Percentiles rank a stretch among this genome's conserved stretches.
Evolutionary conservation across 768 basidiomycete genomes (phyloP).

Genomic region (Wakefieldia striispora): DNA sequence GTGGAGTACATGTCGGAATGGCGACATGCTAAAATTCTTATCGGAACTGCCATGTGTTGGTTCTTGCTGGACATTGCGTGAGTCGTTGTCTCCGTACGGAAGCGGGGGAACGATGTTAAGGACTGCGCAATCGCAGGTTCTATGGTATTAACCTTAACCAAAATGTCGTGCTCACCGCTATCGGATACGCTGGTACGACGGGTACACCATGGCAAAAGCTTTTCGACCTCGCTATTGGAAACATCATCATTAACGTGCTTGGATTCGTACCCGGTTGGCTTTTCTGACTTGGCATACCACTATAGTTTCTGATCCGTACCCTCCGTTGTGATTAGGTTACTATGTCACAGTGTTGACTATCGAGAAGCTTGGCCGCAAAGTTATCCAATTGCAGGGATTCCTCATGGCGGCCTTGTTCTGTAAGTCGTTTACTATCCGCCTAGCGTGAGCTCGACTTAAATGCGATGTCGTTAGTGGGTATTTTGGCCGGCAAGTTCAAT

Average conservation of each 20-base stretch:
- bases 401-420: conserved; percentile 65
- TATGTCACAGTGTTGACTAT: conserved; percentile 67
- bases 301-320: not conserved
- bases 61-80: conserved; percentile 75
- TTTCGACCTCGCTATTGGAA: conserved; percentile 65
- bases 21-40: conserved; percentile 62
- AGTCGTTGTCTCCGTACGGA: not conserved
- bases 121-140: conserved; percentile 41
- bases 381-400: conserved; percentile 77
- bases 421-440: conserved; percentile 26
- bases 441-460: not conserved
- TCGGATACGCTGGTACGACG: conserved; percentile 59
- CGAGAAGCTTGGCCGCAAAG: conserved; percentile 71
- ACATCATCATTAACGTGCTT: conserved; percentile 68
- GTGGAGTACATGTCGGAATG: conserved; percentile 67
- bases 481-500: conserved; percentile 66
- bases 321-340: conserved; percentile 46
- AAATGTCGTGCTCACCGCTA: conserved; percentile 71
- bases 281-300: not conserved
- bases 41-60: conserved; percentile 71
- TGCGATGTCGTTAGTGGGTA: conserved; percentile 43
- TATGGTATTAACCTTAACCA: conserved; percentile 79
- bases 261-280: conserved; percentile 75
- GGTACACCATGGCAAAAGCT: conserved; percentile 64
- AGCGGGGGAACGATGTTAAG: not conserved